These are phyloP conservation scores for Aspergillus biplanus DNA, from an alignment of 495 filamentous ascomycete species.

Conservation along the genomic window DNA sequence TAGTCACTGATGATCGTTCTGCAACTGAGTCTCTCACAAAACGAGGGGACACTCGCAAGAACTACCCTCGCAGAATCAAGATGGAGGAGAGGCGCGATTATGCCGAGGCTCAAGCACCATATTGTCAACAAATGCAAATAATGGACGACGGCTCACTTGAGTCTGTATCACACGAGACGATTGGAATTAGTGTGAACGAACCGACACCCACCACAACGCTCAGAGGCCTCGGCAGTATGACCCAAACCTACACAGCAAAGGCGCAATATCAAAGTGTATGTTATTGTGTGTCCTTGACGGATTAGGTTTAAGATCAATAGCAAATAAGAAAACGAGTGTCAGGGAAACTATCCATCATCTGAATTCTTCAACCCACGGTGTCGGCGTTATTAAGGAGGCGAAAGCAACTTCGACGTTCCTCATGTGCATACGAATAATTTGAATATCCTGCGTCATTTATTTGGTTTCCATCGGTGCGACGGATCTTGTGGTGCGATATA, in stretches of 20 bases:
- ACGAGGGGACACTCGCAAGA: constrained; percentile 24
- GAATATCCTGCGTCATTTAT: constrained; percentile 17
- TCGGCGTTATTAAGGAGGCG: constrained; percentile 26
- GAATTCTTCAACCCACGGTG: constrained; percentile 10
- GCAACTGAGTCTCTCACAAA: constrained; percentile 18
- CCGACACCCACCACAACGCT: constrained; percentile 46
- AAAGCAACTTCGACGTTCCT: constrained; percentile 14
- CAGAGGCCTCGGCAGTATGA: constrained; percentile 27
- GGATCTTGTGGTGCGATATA: constrained; percentile 18
- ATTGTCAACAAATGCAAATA: constrained; percentile 76
- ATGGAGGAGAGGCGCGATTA: constrained; percentile 73
- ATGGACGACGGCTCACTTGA: constrained; percentile 49
- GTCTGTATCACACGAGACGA: constrained; percentile 49
- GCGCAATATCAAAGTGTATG: constrained; percentile 46
- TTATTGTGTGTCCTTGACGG: constrained; percentile 47
- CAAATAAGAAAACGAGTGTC: not conserved
- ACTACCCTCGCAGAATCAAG: constrained; percentile 77
- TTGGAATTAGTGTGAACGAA: constrained; percentile 64
- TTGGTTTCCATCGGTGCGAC: constrained; percentile 22
- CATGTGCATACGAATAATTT: constrained; percentile 33
- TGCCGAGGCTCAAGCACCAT: constrained; percentile 47
- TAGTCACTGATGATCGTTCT: not conserved
- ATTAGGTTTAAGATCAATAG: constrained; percentile 25
- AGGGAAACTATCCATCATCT: not conserved
- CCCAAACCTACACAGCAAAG: constrained; percentile 45